These are phyloP conservation scores for Phytophthora colocasiae DNA, from an alignment of 352 stramenopile species.

Conservation along the genomic window DNA sequence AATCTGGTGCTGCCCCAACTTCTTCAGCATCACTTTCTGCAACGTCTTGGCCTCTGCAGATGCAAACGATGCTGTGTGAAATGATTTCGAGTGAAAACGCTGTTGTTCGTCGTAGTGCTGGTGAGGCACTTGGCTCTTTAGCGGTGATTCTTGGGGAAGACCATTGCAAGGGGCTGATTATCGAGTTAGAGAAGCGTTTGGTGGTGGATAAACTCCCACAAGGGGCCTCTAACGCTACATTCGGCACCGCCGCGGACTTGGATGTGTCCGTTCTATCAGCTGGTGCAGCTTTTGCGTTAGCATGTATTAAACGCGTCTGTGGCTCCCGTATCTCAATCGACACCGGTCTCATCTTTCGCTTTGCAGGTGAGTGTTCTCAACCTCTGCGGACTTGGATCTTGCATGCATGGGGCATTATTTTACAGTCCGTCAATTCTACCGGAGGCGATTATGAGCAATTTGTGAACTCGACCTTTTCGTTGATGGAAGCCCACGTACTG, in stretches of 20 bases:
- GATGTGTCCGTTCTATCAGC: slow-evolving; percentile 62
- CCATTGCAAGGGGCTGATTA: slow-evolving; percentile 59
- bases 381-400: slow-evolving; percentile 87
- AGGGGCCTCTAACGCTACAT: slow-evolving; percentile 34
- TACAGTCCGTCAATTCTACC: slow-evolving; percentile 78
- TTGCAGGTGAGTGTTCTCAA: slow-evolving; percentile 72
- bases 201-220: slow-evolving; percentile 61
- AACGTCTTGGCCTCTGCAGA: slow-evolving; percentile 68
- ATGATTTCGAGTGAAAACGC: slow-evolving; percentile 76
- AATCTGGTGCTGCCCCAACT: slow-evolving; percentile 17
- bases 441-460: slow-evolving; percentile 88
- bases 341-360: slow-evolving; percentile 74
- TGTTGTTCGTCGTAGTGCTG: slow-evolving; percentile 73
- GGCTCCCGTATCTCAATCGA: slow-evolving; percentile 82
- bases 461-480: slow-evolving; percentile 70
- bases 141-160: slow-evolving; percentile 59
- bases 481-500: slow-evolving; percentile 80
- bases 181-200: slow-evolving; percentile 78
- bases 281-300: slow-evolving; percentile 76
- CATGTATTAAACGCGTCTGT: slow-evolving; percentile 82
- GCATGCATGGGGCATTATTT: slow-evolving; percentile 84
- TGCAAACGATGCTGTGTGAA: slow-evolving; percentile 84
- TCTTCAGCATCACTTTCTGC: slow-evolving; percentile 31
- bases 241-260: slow-evolving; percentile 35
- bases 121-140: slow-evolving; percentile 73